Evolutionary conservation across 257 asterid genomes (phyloP), one percentile per base, ranked within the genome.

Genomic region (Ligustrum vulgare): DNA sequence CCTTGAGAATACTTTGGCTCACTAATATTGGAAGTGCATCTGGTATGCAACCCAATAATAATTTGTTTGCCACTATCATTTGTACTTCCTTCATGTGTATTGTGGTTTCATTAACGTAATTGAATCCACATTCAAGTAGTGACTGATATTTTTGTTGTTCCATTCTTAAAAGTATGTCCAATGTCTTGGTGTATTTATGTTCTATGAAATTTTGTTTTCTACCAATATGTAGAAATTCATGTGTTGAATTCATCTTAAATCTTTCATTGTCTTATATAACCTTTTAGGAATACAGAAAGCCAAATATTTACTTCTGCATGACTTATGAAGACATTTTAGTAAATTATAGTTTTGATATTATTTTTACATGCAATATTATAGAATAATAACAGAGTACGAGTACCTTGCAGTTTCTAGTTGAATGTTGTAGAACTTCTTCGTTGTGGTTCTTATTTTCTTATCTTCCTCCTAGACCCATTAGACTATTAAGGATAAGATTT

Each of bases 1-100:
- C 98, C 68, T 87, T 93, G 9, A 89, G 85, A 80, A 64, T 94
- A 67, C 96, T 94, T 73, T 94, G 98, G 98, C 36, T 92, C 76
- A 72, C 86, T 72, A 98, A 96, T 28, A 37, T 93, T 79, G 97
- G 97, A 76, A 93, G 94, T 86, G 97, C 96, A 63, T 66, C 87
- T 60, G 97, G 98, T 93, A 87, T 69, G 87, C 35, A 37, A 34
- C 74, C 54, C 54, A 37, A 39, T 11, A 0, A 7, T 65, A 41
- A 28, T 18, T 39, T 18, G 62, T 5, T 76, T 5, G 54, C 31
- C 69, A 41, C 51, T 62, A 6, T 6, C 36, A 13, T 70, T 62
- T 2, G 18, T 22, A 56, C 60, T 45, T 12, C 39, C n/a, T 34
- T 39, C 15, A 70, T 56, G 6, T 2, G 20, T 18, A 74, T 47